Conservation (phyloP, 345 rosid genomes). For the Hibiscus mutabilis region DNA sequence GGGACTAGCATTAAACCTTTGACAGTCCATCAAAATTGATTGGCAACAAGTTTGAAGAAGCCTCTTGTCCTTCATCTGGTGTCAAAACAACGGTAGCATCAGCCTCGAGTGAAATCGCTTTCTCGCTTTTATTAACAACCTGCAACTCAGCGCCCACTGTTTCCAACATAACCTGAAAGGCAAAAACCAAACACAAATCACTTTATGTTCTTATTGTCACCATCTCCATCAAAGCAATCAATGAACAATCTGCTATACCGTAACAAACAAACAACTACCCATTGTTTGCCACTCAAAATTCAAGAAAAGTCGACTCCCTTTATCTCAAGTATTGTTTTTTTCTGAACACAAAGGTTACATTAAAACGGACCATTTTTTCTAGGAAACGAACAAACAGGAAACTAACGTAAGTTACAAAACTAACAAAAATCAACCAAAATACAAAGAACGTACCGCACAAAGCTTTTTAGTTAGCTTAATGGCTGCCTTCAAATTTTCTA, state of each 20-base stretch:
- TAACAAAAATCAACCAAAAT: constrained; percentile 2
- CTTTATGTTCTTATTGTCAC: neutral
- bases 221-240: neutral
- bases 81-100: constrained; percentile 76
- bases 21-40: constrained; percentile 86
- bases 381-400: neutral
- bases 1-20: constrained; percentile 35
- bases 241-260: neutral
- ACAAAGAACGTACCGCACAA: constrained; percentile 59
- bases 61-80: constrained; percentile 71
- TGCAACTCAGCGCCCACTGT: constrained; percentile 94
- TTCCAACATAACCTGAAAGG: constrained; percentile 82
- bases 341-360: neutral
- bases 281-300: neutral
- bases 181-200: neutral
- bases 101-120: constrained; percentile 64
- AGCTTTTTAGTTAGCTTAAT: constrained; percentile 80
- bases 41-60: constrained; percentile 79
- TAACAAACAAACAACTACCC: neutral
- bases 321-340: neutral
- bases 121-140: constrained; percentile 75
- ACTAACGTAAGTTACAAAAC: neutral
- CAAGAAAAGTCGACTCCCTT: neutral
- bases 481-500: constrained; percentile 71
- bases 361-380: neutral